A percentile compares a stretch with the other conserved stretches of the same genome.
phyloP scores from a whole-genome alignment of 495 filamentous ascomycete species.

The Penicillium psychrofluorescens region DNA sequence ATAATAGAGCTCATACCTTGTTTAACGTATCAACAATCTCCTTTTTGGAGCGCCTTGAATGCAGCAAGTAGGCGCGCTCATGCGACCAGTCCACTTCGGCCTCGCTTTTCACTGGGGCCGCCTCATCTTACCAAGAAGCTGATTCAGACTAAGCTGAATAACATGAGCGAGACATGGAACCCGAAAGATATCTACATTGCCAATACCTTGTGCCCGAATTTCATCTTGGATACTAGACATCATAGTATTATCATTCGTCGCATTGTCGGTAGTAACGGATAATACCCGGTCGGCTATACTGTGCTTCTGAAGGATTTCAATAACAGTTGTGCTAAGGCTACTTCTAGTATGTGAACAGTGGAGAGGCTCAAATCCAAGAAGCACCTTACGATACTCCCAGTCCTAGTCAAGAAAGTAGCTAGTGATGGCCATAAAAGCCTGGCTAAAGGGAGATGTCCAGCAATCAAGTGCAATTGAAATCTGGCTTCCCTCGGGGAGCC shows the following conservation, averaged over 20 bases:
- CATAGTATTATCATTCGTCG: slow-evolving; percentile 6
- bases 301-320: slow-evolving; percentile 7
- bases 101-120: slow-evolving; percentile 2
- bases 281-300: slow-evolving; percentile 6
- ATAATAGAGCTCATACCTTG: too few relatives aligned
- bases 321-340: slow-evolving; percentile 4
- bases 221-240: too few relatives aligned
- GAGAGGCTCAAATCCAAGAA: slow-evolving; percentile 16
- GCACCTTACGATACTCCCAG: slow-evolving; percentile 12
- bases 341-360: slow-evolving; percentile 1
- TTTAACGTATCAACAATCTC: too few relatives aligned
- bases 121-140: slow-evolving; percentile 13
- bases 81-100: slow-evolving; percentile 7
- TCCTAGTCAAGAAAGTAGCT: slow-evolving; percentile 12
- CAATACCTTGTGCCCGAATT: not conserved
- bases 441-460: slow-evolving; percentile 6
- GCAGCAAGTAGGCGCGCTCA: too few relatives aligned
- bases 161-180: slow-evolving; percentile 11
- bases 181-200: not conserved
- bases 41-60: too few relatives aligned
- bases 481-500: too few relatives aligned
- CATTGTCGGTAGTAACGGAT: slow-evolving; percentile 13
- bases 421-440: slow-evolving; percentile 16
- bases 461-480: slow-evolving; percentile 9
- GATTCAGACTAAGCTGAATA: slow-evolving; percentile 12